These are phyloP conservation scores for Aspergillus fumigatus DNA, from an alignment of 2,329 filamentous ascomycete species.

Conservation along the genomic window DNA sequence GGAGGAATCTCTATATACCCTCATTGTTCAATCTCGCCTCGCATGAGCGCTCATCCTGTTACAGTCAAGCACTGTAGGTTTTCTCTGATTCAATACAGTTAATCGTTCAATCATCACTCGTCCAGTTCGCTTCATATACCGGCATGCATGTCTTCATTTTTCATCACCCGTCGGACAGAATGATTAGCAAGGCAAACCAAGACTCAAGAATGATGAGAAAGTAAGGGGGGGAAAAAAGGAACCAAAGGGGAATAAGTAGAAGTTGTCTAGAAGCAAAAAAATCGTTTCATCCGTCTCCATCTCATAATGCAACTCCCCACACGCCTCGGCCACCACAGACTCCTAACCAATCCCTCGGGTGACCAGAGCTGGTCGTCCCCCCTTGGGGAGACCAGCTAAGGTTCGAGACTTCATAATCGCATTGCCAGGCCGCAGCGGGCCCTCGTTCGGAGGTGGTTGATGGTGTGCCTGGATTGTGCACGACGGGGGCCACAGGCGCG, in stretches of 20 bases:
- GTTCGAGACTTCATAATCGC: conserved; percentile 45
- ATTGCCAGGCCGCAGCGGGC: conserved; percentile 43
- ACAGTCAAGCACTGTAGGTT: neutral
- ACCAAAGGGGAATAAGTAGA: neutral
- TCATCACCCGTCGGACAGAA: neutral
- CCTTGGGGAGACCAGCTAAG: conserved; percentile 44
- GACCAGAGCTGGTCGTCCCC: conserved; percentile 29
- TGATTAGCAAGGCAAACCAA: neutral
- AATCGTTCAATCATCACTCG: conserved; percentile 25
- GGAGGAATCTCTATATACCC: conserved; percentile 3
- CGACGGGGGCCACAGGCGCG: conserved; percentile 41
- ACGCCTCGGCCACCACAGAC: conserved; percentile 44
- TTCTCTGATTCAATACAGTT: conserved; percentile 23
- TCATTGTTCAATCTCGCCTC: neutral
- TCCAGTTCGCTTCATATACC: neutral
- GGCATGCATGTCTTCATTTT: neutral
- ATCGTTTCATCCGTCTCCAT: neutral
- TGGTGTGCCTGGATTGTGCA: conserved; percentile 19
- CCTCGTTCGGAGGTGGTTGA: conserved; percentile 39
- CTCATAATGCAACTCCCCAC: conserved; percentile 41
- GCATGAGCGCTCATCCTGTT: neutral
- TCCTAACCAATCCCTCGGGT: conserved; percentile 40
- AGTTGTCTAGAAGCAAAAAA: neutral
- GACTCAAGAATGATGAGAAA: neutral
- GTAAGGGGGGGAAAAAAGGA: neutral